Percentiles rank a stretch among this genome's conserved stretches.
Conservation (phyloP, 148 eudicot species). For the Salicornia ramosissima region DNA sequence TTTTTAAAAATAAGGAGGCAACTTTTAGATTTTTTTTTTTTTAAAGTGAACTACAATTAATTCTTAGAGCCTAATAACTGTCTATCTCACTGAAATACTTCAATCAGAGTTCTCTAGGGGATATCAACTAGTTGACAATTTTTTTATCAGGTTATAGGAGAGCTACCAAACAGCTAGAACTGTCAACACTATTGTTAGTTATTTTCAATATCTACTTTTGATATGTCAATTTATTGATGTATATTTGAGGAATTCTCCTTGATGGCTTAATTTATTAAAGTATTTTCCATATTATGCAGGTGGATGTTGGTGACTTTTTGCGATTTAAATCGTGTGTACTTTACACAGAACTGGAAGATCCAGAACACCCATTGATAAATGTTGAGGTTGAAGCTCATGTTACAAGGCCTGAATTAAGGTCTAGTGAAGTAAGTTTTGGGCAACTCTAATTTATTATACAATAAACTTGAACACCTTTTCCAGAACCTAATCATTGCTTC, state of each 20-base stretch:
- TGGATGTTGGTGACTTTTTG: constrained; percentile 94
- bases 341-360: constrained; percentile 70
- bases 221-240: background rate
- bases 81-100: background rate
- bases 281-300: constrained; percentile 41
- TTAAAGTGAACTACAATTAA: background rate
- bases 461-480: too few species aligned
- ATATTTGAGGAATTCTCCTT: background rate
- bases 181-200: background rate
- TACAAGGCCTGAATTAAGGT: constrained; percentile 89
- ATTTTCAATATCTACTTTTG: background rate
- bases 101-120: background rate
- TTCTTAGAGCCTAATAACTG: background rate
- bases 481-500: too few species aligned
- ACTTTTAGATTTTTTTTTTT: too few species aligned
- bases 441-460: too few species aligned
- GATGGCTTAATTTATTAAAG: background rate
- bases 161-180: background rate
- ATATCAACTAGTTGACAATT: background rate
- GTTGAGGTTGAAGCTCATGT: constrained; percentile 97
- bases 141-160: background rate
- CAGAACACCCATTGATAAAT: constrained; percentile 74
- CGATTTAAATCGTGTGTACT: constrained; percentile 89
- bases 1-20: background rate
- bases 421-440: constrained; percentile 67